Percentiles rank a stretch among this genome's conserved stretches.
Evolutionary conservation across 805 yeast species (phyloP).

Genomic region (Kregervanrija pseudodelftensis): DNA sequence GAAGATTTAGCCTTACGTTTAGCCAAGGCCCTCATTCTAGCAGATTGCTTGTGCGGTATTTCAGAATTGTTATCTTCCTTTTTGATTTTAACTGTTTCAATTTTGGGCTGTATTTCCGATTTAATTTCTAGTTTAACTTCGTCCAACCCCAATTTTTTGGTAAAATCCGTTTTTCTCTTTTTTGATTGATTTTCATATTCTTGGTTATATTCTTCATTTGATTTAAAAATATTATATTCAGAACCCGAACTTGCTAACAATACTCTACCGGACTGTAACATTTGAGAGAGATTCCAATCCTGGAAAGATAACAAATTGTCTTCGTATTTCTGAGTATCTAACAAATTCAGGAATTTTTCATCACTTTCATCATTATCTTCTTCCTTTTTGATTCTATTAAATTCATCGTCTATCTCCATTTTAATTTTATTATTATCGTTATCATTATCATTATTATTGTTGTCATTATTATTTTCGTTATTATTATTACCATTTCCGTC

Average conservation of each 20-base stretch:
- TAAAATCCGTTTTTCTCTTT: conserved; percentile 23
- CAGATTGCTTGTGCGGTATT: conserved; percentile 36
- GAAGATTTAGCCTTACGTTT: conserved; percentile 79
- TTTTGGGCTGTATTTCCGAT: conserved; percentile 8
- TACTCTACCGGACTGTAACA: conserved; percentile 44
- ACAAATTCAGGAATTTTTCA: conserved; percentile 27
- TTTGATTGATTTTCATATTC: conserved; percentile 9
- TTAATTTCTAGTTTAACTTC: conserved; percentile 5
- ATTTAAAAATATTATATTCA: conserved; percentile 22
- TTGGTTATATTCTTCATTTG: conserved; percentile 6
- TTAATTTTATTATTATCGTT: conserved; percentile 14
- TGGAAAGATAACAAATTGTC: conserved; percentile 41
- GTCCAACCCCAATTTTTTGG: conserved; percentile 25
- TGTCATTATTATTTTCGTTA: conserved; percentile 14
- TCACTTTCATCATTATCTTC: conserved; percentile 23
- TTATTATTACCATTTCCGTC: conserved; percentile 8
- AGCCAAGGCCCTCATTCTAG: conserved; percentile 91
- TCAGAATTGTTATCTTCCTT: conserved; percentile 4
- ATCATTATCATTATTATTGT: background rate
- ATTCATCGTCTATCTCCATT: conserved; percentile 10
- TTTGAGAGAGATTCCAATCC: conserved; percentile 42
- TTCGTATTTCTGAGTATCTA: conserved; percentile 33
- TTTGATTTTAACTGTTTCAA: conserved; percentile 2
- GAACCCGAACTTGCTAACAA: conserved; percentile 59
- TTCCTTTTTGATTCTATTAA: conserved; percentile 10